Percentiles rank a stretch among this genome's conserved stretches.
Evolutionary conservation across 805 yeast species (phyloP).

Genomic region (Tetrapisispora namnaoensis): DNA sequence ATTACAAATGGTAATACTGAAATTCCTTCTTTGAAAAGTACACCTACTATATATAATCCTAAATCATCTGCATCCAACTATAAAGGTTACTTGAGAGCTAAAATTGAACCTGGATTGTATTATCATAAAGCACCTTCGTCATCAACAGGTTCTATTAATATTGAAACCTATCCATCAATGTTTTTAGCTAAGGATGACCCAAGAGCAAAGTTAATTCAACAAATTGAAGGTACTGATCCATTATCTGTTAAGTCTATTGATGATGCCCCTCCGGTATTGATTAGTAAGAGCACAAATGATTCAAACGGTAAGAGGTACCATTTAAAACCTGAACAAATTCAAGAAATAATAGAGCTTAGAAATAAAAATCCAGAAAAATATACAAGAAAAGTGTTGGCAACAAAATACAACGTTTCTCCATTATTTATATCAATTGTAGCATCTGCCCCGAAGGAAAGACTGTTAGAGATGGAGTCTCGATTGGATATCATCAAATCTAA

Average conservation of each 20-base stretch:
- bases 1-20: not conserved
- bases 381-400: slow-evolving; percentile 55
- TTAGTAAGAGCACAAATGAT: slow-evolving; percentile 16
- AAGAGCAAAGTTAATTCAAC: slow-evolving; percentile 34
- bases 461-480: slow-evolving; percentile 38
- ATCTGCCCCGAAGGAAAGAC: slow-evolving; percentile 33
- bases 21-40: slow-evolving; percentile 15
- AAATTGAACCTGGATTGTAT: slow-evolving; percentile 49
- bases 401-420: slow-evolving; percentile 44
- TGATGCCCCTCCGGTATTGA: slow-evolving; percentile 32
- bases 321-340: slow-evolving; percentile 46
- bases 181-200: slow-evolving; percentile 58
- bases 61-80: slow-evolving; percentile 58
- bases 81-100: slow-evolving; percentile 33
- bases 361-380: slow-evolving; percentile 47
- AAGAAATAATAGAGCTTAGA: slow-evolving; percentile 50
- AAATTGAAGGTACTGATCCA: slow-evolving; percentile 20
- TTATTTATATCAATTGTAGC: slow-evolving; percentile 47
- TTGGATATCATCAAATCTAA: slow-evolving; percentile 35
- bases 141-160: slow-evolving; percentile 38
- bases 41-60: slow-evolving; percentile 39
- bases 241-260: slow-evolving; percentile 25
- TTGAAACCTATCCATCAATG: slow-evolving; percentile 50
- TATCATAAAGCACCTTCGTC: slow-evolving; percentile 59
- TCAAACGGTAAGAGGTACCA: slow-evolving; percentile 37